These are phyloP conservation scores for Fagopyrum homotropicum DNA, from an alignment of 148 eudicot genomes.

Conservation along the genomic window DNA sequence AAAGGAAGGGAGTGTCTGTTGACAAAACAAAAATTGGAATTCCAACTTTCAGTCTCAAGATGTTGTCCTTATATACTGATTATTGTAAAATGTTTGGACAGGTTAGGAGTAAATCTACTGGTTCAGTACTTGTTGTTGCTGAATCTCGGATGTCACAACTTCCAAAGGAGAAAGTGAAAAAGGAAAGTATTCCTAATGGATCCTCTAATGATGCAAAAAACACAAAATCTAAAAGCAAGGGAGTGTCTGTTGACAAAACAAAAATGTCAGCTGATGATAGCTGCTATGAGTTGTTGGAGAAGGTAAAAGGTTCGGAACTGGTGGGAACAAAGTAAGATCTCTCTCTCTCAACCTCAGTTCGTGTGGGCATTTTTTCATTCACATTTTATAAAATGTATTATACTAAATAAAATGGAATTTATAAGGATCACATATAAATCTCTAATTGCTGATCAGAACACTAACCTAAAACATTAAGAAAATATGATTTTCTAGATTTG, in stretches of 20 bases:
- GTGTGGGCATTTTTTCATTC: background rate
- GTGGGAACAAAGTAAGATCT: conserved; percentile 73
- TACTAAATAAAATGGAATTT: too few relatives aligned
- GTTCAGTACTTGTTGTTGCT: conserved; percentile 60
- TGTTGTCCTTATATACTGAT: too few relatives aligned
- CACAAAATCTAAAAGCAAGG: conserved; percentile 55
- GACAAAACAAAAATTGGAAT: too few relatives aligned
- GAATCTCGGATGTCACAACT: conserved; percentile 85
- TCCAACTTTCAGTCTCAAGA: too few relatives aligned
- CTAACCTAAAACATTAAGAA: too few relatives aligned
- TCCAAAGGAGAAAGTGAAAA: conserved; percentile 79
- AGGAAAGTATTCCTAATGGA: conserved; percentile 50
- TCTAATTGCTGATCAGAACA: too few relatives aligned
- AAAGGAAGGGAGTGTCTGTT: too few relatives aligned
- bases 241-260: conserved; percentile 44
- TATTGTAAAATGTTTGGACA: conserved; percentile 15
- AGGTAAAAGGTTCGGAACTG: conserved; percentile 59
- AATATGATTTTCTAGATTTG: too few relatives aligned
- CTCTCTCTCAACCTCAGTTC: background rate
- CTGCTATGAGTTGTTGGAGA: conserved; percentile 61
- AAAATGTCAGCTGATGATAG: conserved; percentile 39
- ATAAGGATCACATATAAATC: too few relatives aligned
- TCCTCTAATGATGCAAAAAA: conserved; percentile 31
- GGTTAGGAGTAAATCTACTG: conserved; percentile 70
- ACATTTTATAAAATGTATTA: background rate